A percentile compares a stretch with the other conserved stretches of the same genome.
Evolutionary conservation across 495 filamentous ascomycete species (phyloP).

Genomic region (Pseudoneurospora amorphoporcata): DNA sequence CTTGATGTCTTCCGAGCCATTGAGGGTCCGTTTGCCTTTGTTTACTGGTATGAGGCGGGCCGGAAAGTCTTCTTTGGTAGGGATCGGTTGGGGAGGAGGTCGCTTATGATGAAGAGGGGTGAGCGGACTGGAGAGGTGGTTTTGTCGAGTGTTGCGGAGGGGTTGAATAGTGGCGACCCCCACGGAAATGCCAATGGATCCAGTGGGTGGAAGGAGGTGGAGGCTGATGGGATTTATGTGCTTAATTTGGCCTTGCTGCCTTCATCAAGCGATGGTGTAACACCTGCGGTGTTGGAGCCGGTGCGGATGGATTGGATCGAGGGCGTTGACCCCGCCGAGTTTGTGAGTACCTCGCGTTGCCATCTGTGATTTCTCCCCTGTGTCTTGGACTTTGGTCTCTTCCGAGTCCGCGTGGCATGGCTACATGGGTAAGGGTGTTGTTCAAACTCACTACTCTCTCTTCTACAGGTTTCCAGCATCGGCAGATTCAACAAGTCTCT

Average conservation of each 20-base stretch:
- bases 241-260: conserved; percentile 36
- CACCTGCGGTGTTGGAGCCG: not conserved
- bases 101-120: conserved; percentile 50
- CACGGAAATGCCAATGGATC: not conserved
- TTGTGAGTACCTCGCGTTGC: conserved; percentile 27
- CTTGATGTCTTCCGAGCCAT: conserved; percentile 49
- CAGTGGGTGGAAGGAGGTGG: conserved; percentile 64
- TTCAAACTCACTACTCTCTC: conserved; percentile 30
- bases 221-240: conserved; percentile 66
- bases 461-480: conserved; percentile 44
- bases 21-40: conserved; percentile 83
- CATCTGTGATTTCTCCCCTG: not conserved
- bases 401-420: not conserved
- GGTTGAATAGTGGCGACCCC: conserved; percentile 4
- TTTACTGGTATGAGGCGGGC: conserved; percentile 62
- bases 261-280: not conserved
- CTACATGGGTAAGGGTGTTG: conserved; percentile 3
- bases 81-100: conserved; percentile 79
- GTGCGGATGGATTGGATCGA: conserved; percentile 15
- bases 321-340: conserved; percentile 10
- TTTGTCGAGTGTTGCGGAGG: conserved; percentile 68
- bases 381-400: not conserved
- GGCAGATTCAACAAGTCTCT: conserved; percentile 50
- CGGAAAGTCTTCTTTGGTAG: conserved; percentile 64
- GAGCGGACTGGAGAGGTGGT: conserved; percentile 38